These are phyloP conservation scores for Galerina sulciceps DNA, from an alignment of 768 basidiomycete species.

Conservation along the genomic window DNA sequence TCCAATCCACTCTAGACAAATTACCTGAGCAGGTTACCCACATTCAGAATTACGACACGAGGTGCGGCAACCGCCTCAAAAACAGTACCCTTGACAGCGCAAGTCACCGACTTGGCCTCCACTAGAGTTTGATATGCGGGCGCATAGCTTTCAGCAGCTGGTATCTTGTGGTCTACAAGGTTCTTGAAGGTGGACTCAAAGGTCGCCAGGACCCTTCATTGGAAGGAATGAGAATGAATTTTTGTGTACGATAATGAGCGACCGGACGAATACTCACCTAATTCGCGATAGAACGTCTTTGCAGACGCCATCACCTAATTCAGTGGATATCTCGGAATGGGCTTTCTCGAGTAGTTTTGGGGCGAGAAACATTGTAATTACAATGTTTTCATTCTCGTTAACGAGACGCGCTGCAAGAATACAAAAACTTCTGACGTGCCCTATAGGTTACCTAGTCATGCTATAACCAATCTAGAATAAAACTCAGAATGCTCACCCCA, in stretches of 20 bases:
- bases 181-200: not conserved
- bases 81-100: constrained; percentile 8
- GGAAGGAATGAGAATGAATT: not conserved
- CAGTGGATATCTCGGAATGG: not conserved
- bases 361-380: constrained; percentile 2
- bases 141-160: not conserved
- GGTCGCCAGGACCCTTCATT: constrained; percentile 1
- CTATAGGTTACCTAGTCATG: not conserved
- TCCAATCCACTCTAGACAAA: not conserved
- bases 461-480: not conserved
- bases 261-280: not conserved
- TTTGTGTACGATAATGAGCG: not conserved
- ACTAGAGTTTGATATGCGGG: not conserved
- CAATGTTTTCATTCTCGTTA: not conserved
- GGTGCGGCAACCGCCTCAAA: constrained; percentile 9
- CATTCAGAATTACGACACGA: constrained; percentile 1
- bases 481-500: not conserved
- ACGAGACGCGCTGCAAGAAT: constrained; percentile 10
- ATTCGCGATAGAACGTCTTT: not conserved
- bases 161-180: not conserved
- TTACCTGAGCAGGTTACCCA: not conserved
- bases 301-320: not conserved
- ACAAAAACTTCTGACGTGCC: not conserved
- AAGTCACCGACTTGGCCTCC: constrained; percentile 1
- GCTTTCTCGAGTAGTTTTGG: constrained; percentile 6